Evolutionary conservation across 1,284 basidiomycete species (phyloP), one percentile per base, ranked within the genome.

Genomic region (Somion occarium): DNA sequence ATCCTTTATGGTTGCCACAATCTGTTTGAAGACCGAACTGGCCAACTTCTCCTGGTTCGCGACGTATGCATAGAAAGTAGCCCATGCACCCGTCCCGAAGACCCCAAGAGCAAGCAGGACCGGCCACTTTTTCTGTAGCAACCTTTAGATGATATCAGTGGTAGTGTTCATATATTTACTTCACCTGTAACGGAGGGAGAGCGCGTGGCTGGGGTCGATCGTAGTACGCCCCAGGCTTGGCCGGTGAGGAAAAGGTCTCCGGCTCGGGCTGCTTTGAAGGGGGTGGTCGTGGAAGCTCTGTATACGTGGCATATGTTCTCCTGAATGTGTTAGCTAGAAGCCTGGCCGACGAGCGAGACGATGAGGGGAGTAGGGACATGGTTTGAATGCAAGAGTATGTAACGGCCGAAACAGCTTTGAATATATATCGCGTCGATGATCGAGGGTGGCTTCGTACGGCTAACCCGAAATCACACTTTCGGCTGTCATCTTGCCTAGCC

Each of bases 11-110:
- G 79, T 79, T 46, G 76, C 73, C 64, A 86, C 66, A 49, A 90
- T 72, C 55, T 81, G 82, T 47, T 80, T 78, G 52, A 85, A 80
- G 42, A 89, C 80, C 3, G 88, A 90, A 57, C 80, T 85, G n/a
- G 85, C 80, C 22, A 89, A 73, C 58, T 82, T 83, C 63, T 91
- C 88, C 61, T 87, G 80, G 68, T 90, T 91, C 52, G 82, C 83
- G 7, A 80, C 81, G 57, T 80, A 82, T 24, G 75, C 72, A 56
- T 88, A 73, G 65, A 91, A 91, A 2, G 71, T 73, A 12, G 69
- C 78, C 88, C 88, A 90, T 11, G 75, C 78, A 2, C 78, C 66
- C 2, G 85, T 64, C 15, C 85, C 88, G 15, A 79, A 54, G 0
- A 71, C 66, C 12, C 74, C 70, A 44, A 81, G 68, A 0, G 70